Conservation (phyloP, 768 basidiomycete genomes). For the Astraeus odoratus region DNA sequence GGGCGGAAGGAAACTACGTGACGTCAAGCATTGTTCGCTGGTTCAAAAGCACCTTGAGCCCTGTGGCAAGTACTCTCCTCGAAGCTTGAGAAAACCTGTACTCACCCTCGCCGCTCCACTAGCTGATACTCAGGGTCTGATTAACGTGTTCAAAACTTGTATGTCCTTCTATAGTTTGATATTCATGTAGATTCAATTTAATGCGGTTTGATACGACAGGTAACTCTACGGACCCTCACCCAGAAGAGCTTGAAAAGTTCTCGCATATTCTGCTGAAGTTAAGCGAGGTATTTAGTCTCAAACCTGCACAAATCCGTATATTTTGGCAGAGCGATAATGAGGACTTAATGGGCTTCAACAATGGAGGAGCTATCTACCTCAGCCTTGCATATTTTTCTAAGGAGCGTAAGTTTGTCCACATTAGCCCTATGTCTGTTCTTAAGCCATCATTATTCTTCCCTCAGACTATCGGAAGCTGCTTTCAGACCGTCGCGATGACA, state of each 20-base stretch:
- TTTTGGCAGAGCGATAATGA: constrained; percentile 4
- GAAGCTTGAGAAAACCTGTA: no score
- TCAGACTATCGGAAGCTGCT: neutral
- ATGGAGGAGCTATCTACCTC: constrained; percentile 9
- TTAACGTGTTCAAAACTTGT: constrained; percentile 2
- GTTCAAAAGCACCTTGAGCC: constrained; percentile 2
- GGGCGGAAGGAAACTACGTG: constrained; percentile 8
- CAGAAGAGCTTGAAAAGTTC: constrained; percentile 3
- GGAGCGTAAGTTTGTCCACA: constrained; percentile 11
- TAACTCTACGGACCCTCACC: neutral
- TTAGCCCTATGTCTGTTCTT: no score
- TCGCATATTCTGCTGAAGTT: constrained; percentile 4
- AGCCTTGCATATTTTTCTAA: constrained; percentile 8
- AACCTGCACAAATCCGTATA: constrained; percentile 4
- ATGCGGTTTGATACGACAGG: neutral
- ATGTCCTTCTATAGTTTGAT: neutral
- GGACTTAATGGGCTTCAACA: constrained; percentile 14
- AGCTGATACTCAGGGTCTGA: neutral
- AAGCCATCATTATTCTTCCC: neutral
- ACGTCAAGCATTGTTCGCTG: constrained; percentile 9
- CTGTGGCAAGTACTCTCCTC: no score
- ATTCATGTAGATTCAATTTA: neutral
- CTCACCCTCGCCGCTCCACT: no score
- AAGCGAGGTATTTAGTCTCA: constrained; percentile 2
- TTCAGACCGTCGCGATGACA: neutral